Evolutionary conservation across 2,329 filamentous ascomycete species (phyloP).

Genomic region (Chaetomium sp.): DNA sequence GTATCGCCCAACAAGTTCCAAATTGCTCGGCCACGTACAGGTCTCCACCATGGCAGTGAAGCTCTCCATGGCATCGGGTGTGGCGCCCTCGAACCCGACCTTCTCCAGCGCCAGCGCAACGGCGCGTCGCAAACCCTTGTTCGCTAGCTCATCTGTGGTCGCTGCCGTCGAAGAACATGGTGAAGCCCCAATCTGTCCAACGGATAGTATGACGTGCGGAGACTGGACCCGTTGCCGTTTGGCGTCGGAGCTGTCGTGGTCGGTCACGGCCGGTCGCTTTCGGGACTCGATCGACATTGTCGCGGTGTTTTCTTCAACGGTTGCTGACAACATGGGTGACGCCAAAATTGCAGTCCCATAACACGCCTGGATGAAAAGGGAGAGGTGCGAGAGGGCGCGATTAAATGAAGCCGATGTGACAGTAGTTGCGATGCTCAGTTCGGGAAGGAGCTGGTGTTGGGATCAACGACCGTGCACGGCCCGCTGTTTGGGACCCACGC

Average conservation of each 20-base stretch:
- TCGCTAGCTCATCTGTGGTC: constrained; percentile 33
- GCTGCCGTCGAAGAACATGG: constrained; percentile 14
- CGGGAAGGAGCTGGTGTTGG: constrained; percentile 3
- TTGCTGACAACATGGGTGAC: constrained; percentile 17
- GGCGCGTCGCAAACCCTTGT: constrained; percentile 53
- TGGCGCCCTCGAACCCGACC: constrained; percentile 60
- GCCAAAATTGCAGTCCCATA: background rate
- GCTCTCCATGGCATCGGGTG: constrained; percentile 59
- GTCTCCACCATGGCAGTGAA: constrained; percentile 58
- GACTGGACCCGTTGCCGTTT: constrained; percentile 41
- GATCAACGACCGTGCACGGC: background rate
- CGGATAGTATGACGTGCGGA: constrained; percentile 20
- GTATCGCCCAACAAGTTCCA: no score
- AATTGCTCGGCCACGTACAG: constrained; percentile 48
- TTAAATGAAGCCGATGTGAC: background rate
- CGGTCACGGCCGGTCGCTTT: constrained; percentile 44
- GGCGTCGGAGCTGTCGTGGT: constrained; percentile 34
- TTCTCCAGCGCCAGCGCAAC: constrained; percentile 59
- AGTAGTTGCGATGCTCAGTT: background rate
- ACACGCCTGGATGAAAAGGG: background rate
- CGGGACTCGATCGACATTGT: constrained; percentile 36
- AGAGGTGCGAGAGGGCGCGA: background rate
- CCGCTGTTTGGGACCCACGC: background rate
- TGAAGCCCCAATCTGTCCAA: constrained; percentile 19
- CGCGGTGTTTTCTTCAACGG: constrained; percentile 14